Conservation (phyloP, 257 asterid species). For the Vinca minor region DNA sequence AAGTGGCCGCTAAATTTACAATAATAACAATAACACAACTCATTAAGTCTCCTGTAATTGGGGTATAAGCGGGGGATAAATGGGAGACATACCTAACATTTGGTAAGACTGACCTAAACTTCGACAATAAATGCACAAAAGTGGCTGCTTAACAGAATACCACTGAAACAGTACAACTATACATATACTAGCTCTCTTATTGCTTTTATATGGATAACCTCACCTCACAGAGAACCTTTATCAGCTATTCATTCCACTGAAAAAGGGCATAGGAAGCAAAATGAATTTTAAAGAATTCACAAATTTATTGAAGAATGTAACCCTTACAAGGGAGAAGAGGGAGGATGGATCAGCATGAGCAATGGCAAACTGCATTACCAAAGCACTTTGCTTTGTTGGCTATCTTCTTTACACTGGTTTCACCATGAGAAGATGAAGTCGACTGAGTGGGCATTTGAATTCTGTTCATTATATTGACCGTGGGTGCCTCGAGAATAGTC, state of each 20-base stretch:
- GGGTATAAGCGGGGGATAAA: no score
- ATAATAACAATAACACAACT: no score
- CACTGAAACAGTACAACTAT: no score
- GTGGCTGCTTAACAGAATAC: no score
- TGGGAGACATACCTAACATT: no score
- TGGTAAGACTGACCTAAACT: no score
- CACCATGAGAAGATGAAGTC: conserved; percentile 27
- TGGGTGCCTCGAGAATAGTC: conserved; percentile 49
- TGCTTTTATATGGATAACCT: not conserved
- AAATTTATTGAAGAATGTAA: not conserved
- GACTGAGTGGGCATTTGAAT: conserved; percentile 23
- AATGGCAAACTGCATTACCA: conserved; percentile 53
- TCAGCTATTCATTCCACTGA: not conserved
- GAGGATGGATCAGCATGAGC: conserved; percentile 70
- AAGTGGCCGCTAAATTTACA: no score
- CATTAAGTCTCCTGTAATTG: no score
- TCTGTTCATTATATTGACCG: conserved; percentile 47
- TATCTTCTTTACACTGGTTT: conserved; percentile 46
- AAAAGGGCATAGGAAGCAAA: conserved; percentile 16
- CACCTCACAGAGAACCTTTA: not conserved
- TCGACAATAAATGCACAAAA: no score
- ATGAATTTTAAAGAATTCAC: not conserved
- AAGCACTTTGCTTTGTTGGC: conserved; percentile 53
- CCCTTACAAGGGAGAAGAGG: conserved; percentile 1
- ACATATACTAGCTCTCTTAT: not conserved